Conservation (phyloP, 768 basidiomycete genomes). For the Lentinula edodes region DNA sequence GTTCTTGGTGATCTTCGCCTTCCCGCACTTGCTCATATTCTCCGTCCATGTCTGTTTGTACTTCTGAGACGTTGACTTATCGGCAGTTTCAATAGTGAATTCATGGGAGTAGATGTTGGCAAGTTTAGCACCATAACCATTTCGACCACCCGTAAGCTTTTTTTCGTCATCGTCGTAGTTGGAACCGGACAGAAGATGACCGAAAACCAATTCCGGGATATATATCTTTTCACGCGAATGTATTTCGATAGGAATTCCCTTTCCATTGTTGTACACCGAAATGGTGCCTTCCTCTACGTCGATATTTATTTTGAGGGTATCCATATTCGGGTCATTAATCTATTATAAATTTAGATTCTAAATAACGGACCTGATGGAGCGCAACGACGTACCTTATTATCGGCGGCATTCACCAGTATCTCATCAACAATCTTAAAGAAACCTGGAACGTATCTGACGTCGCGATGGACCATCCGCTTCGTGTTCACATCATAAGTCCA, state of each 20-base stretch:
- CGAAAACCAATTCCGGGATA: slow-evolving; percentile 97
- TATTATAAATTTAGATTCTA: slow-evolving; percentile 22
- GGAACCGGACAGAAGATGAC: slow-evolving; percentile 87
- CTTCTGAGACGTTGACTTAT: slow-evolving; percentile 79
- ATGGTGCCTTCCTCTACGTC: slow-evolving; percentile 81
- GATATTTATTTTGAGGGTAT: slow-evolving; percentile 83
- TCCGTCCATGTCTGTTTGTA: slow-evolving; percentile 93
- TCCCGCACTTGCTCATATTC: slow-evolving; percentile 87
- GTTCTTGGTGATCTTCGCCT: slow-evolving; percentile 93
- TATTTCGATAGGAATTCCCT: slow-evolving; percentile 95
- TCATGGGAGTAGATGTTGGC: slow-evolving; percentile 97
- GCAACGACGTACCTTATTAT: slow-evolving; percentile 80
- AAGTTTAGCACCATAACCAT: slow-evolving; percentile 97
- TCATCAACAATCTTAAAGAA: slow-evolving; percentile 99
- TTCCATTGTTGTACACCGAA: slow-evolving; percentile 92
- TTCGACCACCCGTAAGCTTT: slow-evolving; percentile 96
- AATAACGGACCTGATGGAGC: not conserved
- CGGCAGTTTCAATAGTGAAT: slow-evolving; percentile 94
- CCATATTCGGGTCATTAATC: slow-evolving; percentile 93
- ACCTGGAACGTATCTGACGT: slow-evolving; percentile 89
- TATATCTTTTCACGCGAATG: slow-evolving; percentile 90
- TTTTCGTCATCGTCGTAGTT: slow-evolving; percentile 99
- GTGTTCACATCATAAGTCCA: slow-evolving; percentile 89
- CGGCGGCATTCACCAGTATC: slow-evolving; percentile 97
- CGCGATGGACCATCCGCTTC: slow-evolving; percentile 80